Base-by-base conservation (phyloP, 2,329 filamentous ascomycete species). In the Phaeosphaeria sp. region DNA sequence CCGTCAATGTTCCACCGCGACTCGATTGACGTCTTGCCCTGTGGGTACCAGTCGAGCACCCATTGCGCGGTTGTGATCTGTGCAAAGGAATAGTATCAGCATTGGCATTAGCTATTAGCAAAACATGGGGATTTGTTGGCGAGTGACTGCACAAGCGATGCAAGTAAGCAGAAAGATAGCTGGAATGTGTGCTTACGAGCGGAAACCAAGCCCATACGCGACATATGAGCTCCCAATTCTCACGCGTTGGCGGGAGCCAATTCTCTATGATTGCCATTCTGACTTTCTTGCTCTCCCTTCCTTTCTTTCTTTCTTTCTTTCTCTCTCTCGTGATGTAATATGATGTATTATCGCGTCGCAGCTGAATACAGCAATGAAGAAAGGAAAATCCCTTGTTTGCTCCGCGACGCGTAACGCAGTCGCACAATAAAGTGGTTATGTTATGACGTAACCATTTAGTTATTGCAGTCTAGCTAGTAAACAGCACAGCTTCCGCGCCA, bases 1-100 rank as follows among this genome's bases (percentile, higher is more conserved):
- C 95, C 95, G 1, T 93, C 91, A n/a, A 98, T 78, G 79, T 99
- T 99, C 74, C 95, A 82, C 13, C 80, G 80, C 68, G 90, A 93
- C 2, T 83, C 73, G 18, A 88, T 84, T 3, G 92, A 96, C 2
- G 93, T 97, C 79, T 98, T 98, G 76, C 95, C 95, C 82, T 94
- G 92, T 50, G 91, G 91, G 76, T 97, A 95, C 85, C 87, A 97
- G 54, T 87, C 84, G 55, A 89, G 57, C 17, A 77, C 18, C 89
- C 90, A 96, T 86, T 97, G 93, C 21, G 86, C 51, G 1, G 87
- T 84, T 0, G 89, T 89, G 62, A 92, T 72, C 92, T 96, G 46
- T 63, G 55, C 46, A 51, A 36, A 13, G 66, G 24, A 36, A 57
- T 21, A 59, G 27, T 18, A 27, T 53, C 39, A 60, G 53, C 43